phyloP scores from a whole-genome alignment of 2,329 filamentous ascomycete genomes.

The Hypoxylon sp. region DNA sequence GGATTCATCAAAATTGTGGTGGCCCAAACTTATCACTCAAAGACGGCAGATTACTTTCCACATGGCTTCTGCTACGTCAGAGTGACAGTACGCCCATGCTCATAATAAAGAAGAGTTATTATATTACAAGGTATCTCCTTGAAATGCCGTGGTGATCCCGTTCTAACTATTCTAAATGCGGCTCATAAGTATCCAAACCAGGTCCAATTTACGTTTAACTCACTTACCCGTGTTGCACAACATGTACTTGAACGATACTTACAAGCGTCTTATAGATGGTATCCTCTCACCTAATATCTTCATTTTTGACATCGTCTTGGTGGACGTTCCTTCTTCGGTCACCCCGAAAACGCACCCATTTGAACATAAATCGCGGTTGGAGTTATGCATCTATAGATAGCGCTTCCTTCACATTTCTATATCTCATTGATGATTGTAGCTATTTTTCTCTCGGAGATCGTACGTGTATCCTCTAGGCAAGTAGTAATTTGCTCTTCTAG shows the following conservation, averaged over 20 bases:
- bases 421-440: neutral
- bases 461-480: slow-evolving; percentile 1
- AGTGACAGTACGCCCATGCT: slow-evolving; percentile 8
- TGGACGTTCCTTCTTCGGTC: slow-evolving; percentile 4
- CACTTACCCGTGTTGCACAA: slow-evolving; percentile 13
- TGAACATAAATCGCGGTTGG: neutral
- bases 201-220: slow-evolving; percentile 11
- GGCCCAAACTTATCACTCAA: neutral
- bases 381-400: neutral
- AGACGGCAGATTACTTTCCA: neutral
- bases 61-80: slow-evolving; percentile 11
- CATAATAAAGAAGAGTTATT: slow-evolving; percentile 15
- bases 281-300: neutral
- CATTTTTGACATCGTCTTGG: slow-evolving; percentile 6
- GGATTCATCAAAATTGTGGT: neutral
- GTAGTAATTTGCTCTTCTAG: slow-evolving; percentile 1
- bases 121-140: slow-evolving; percentile 7
- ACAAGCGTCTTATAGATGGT: neutral
- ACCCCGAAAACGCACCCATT: neutral
- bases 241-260: slow-evolving; percentile 9
- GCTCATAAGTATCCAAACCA: slow-evolving; percentile 22
- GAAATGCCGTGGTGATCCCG: slow-evolving; percentile 8
- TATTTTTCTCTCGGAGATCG: slow-evolving; percentile 2
- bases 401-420: neutral
- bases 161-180: slow-evolving; percentile 15